Conservation (phyloP, 306 rosid genomes). For the Vachellia pachyceras region DNA sequence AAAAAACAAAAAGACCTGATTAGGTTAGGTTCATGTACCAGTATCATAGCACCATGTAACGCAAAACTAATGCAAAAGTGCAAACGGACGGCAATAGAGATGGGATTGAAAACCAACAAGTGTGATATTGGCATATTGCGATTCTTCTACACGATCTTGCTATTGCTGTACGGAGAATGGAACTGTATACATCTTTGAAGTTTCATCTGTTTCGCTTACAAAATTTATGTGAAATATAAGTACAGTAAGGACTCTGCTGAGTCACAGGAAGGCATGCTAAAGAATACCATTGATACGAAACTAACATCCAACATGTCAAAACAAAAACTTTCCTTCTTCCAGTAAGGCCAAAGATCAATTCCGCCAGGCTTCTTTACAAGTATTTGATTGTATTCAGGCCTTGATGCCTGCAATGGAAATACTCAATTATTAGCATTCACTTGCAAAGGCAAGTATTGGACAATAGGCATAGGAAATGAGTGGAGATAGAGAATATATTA, state of each 20-base stretch:
- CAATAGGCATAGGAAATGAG: not conserved
- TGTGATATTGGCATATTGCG: not conserved
- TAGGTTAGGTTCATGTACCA: not conserved
- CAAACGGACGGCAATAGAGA: not conserved
- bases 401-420: slow-evolving; percentile 66
- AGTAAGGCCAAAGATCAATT: slow-evolving; percentile 62
- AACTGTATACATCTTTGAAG: slow-evolving; percentile 24
- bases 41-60: not conserved
- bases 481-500: slow-evolving; percentile 4
- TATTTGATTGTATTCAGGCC: slow-evolving; percentile 90
- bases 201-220: slow-evolving; percentile 24
- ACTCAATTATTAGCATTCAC: slow-evolving; percentile 17
- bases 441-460: slow-evolving; percentile 5
- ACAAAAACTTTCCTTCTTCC: slow-evolving; percentile 25
- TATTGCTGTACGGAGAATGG: slow-evolving; percentile 9
- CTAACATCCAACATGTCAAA: slow-evolving; percentile 21
- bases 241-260: slow-evolving; percentile 4
- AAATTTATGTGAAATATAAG: slow-evolving; percentile 36
- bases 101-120: not conserved
- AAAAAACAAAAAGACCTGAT: no score
- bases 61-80: not conserved
- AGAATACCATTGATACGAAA: not conserved
- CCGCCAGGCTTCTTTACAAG: slow-evolving; percentile 82
- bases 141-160: slow-evolving; percentile 23
- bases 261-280: slow-evolving; percentile 8